Percentiles rank a stretch among this genome's conserved stretches.
Conservation (phyloP, 352 stramenopile species). For the Globisporangium takayamanum region DNA sequence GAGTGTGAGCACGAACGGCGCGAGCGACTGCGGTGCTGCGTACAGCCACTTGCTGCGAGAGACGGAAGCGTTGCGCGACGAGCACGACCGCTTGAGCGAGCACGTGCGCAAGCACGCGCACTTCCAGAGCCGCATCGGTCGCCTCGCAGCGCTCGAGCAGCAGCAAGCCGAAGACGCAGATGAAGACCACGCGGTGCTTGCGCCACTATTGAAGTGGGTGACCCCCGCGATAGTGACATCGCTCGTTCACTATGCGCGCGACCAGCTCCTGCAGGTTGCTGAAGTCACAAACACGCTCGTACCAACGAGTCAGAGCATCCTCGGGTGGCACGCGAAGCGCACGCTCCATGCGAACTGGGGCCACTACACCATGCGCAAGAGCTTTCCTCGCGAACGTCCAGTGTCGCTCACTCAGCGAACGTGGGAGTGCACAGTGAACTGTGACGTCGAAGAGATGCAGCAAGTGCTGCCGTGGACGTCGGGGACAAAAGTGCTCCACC, state of each 20-base stretch:
- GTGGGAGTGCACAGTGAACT: conserved; percentile 28
- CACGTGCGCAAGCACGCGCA: conserved; percentile 15
- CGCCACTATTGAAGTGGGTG: conserved; percentile 19
- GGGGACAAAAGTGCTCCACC: conserved; percentile 33
- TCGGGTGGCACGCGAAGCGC: conserved; percentile 40
- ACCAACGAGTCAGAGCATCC: conserved; percentile 17
- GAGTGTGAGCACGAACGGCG: not conserved
- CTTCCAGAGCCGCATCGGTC: conserved; percentile 14
- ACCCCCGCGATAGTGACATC: not conserved
- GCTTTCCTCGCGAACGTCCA: conserved; percentile 25
- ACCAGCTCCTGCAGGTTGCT: conserved; percentile 23
- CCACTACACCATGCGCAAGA: conserved; percentile 41
- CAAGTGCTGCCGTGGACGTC: conserved; percentile 25
- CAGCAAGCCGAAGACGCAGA: conserved; percentile 4
- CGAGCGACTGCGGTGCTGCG: no score
- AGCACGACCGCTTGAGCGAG: conserved; percentile 17
- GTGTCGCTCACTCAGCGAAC: conserved; percentile 23
- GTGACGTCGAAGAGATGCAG: conserved; percentile 16
- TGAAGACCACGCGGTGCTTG: conserved; percentile 8
- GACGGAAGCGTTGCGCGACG: conserved; percentile 17
- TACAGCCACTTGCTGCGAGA: conserved; percentile 18
- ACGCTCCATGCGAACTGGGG: conserved; percentile 31
- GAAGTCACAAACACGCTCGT: conserved; percentile 15
- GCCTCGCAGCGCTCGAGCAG: conserved; percentile 12
- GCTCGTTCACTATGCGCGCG: conserved; percentile 16